These are phyloP conservation scores for Boeremia exigua DNA, from an alignment of 2,329 filamentous ascomycete species.

Conservation along the genomic window DNA sequence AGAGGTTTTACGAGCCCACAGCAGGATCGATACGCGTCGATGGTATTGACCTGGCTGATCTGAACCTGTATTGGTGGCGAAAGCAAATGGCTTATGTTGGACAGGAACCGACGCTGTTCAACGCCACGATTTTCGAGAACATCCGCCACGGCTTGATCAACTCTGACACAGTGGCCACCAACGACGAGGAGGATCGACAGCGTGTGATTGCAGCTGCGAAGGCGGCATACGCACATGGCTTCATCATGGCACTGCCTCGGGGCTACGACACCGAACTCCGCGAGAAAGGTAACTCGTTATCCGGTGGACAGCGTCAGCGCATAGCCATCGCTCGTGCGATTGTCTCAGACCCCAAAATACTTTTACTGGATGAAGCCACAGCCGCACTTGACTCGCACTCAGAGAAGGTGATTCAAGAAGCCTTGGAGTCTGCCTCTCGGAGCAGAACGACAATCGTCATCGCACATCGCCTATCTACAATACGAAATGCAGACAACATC, in stretches of 20 bases:
- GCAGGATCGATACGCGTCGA: slow-evolving; percentile 80
- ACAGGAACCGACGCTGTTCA: slow-evolving; percentile 91
- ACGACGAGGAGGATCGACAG: slow-evolving; percentile 70
- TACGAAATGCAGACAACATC: slow-evolving; percentile 93
- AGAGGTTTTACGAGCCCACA: slow-evolving; percentile 93
- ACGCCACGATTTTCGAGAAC: slow-evolving; percentile 86
- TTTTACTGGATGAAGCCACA: slow-evolving; percentile 94
- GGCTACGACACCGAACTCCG: slow-evolving; percentile 95
- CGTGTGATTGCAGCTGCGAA: slow-evolving; percentile 81
- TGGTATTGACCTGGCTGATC: slow-evolving; percentile 76
- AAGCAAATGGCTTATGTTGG: slow-evolving; percentile 92
- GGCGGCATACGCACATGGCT: slow-evolving; percentile 94
- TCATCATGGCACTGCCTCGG: slow-evolving; percentile 80
- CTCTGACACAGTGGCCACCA: slow-evolving; percentile 71
- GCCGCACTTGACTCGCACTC: slow-evolving; percentile 93
- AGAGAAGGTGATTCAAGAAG: slow-evolving; percentile 92
- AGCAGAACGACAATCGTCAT: slow-evolving; percentile 96
- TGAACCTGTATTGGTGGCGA: slow-evolving; percentile 90
- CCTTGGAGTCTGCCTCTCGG: slow-evolving; percentile 81
- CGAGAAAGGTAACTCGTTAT: slow-evolving; percentile 88
- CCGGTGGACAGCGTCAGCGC: slow-evolving; percentile 94
- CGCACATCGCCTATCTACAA: slow-evolving; percentile 92
- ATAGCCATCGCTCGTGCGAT: slow-evolving; percentile 93
- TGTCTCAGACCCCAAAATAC: slow-evolving; percentile 90
- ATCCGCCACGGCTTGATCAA: slow-evolving; percentile 91